Evolutionary conservation across 805 yeast genomes (phyloP).

Genomic region (Kuraishia hungarica): DNA sequence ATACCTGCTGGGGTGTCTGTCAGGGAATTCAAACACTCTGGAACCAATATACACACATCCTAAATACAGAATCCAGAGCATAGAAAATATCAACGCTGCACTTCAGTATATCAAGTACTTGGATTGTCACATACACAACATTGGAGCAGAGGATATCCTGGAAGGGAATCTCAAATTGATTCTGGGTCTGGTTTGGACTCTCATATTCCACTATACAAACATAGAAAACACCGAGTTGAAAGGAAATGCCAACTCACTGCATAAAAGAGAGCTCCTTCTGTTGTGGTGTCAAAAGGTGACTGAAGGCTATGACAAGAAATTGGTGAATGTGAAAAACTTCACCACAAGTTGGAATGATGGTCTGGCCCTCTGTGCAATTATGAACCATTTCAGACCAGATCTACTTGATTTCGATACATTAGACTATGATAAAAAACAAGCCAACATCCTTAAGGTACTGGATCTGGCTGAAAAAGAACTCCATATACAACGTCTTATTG

Average conservation of each 20-base stretch:
- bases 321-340: constrained; percentile 38
- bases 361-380: constrained; percentile 36
- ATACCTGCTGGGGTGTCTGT: constrained; percentile 26
- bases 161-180: constrained; percentile 39
- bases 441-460: constrained; percentile 29
- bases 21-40: constrained; percentile 13
- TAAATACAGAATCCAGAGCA: constrained; percentile 30
- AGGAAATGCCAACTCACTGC: constrained; percentile 2
- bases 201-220: constrained; percentile 31
- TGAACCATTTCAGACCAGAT: constrained; percentile 32
- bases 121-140: constrained; percentile 30
- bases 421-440: constrained; percentile 17
- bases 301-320: constrained; percentile 19
- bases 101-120: constrained; percentile 31
- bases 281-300: constrained; percentile 47
- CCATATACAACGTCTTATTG: constrained; percentile 44
- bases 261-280: constrained; percentile 30
- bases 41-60: constrained; percentile 26
- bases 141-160: constrained; percentile 40
- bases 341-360: constrained; percentile 47
- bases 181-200: constrained; percentile 40
- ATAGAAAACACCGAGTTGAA: constrained; percentile 6
- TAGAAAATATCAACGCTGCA: constrained; percentile 36
- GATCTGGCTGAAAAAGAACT: constrained; percentile 32
- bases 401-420: constrained; percentile 24